Evolutionary conservation across 2,329 filamentous ascomycete genomes (phyloP), one percentile per base, ranked within the genome.

Genomic region (Aureobasidium namibiae): DNA sequence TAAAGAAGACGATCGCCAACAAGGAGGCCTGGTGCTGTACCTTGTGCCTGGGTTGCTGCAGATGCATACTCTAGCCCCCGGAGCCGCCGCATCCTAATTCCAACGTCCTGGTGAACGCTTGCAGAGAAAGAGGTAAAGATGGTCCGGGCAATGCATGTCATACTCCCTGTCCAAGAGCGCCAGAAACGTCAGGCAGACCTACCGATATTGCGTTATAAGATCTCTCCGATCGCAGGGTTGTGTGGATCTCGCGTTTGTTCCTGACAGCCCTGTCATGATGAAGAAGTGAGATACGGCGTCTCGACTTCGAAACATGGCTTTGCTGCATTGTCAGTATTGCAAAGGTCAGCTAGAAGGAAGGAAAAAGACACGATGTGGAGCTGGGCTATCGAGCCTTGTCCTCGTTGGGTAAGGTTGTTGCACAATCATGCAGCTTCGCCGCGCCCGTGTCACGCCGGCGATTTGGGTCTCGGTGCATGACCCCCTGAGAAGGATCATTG

Each of bases 41-140:
- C 52, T 44, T 56, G 52, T 36, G 52, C 52, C 52, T 56, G 52
- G 52, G 52, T 56, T 26, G 38, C 52, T 56, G 52, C 52, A 56
- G 34, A 39, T 45, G 52, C 52, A 56, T 56, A 56, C 31, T 24
- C 52, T 45, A 56, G 39, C 52, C 52, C 21, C 41, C 52, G 52
- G 52, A 34, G 18, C 52, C 52, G 52, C 26, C 31, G 50, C 52
- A 13, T 56, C 29, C 50, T 54, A 42, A 54, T 16, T 56, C 52
- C 52, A 56, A 56, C 52, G 52, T 56, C 21, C 39, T 36, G 39
- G 41, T 36, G 24, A 54, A n/a, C n/a, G 26, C 24, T 54, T 41
- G 50, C n/a, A 54, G 38, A 39, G 52, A 45, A 45, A 41, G 8
- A 45, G 52, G 29, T 21, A 56, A 45, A 34, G 18, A 45, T 54